Conservation (phyloP, 2,329 filamentous ascomycete genomes). For the Cordyceps javanica region DNA sequence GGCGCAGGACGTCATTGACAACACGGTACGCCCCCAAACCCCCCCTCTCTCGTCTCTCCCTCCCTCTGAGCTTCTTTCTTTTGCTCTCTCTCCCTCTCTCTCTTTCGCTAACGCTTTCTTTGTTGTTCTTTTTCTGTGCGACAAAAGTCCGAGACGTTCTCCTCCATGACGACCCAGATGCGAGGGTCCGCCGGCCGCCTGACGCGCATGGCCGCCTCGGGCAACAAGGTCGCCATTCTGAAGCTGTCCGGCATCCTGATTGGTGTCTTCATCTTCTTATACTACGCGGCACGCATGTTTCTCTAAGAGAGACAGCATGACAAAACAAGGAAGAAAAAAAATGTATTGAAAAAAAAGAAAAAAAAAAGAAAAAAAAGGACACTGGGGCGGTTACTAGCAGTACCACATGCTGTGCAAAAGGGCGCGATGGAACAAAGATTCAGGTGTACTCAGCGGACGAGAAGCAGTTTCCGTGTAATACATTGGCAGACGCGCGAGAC, state of each 20-base stretch:
- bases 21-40: conserved; percentile 57
- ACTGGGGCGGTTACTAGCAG: no score
- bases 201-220: conserved; percentile 82
- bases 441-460: no score
- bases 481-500: not conserved
- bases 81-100: not conserved
- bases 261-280: conserved; percentile 65
- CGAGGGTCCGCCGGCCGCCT: conserved; percentile 78
- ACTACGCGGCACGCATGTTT: conserved; percentile 62
- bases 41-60: not conserved
- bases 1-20: conserved; percentile 81
- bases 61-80: not conserved
- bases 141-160: conserved; percentile 77
- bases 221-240: conserved; percentile 85
- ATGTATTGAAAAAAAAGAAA: not conserved
- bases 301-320: conserved; percentile 37
- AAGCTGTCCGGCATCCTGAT: conserved; percentile 83
- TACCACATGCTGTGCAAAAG: no score
- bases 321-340: not conserved
- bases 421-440: no score
- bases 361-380: not conserved
- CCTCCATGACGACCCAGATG: conserved; percentile 73
- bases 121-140: not conserved
- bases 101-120: not conserved
- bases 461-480: no score